Evolutionary conservation across 805 yeast species (phyloP).

Genomic region (Isabelozyma pseudorhagii): DNA sequence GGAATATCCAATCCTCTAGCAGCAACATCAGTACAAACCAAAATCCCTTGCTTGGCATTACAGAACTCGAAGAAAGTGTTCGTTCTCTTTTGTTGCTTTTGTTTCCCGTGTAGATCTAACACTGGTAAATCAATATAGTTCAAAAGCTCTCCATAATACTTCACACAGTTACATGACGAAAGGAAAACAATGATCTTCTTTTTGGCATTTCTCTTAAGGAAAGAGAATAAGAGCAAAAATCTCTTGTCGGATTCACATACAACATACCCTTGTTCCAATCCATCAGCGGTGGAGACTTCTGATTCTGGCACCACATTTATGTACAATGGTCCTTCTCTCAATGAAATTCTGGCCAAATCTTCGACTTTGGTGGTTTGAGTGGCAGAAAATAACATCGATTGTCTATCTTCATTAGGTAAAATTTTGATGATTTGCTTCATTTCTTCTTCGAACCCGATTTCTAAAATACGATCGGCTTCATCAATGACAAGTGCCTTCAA

Average conservation of each 20-base stretch:
- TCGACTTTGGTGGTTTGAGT: constrained; percentile 99
- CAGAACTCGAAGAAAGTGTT: constrained; percentile 98
- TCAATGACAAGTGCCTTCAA: constrained; percentile 91
- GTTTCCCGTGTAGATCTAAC: constrained; percentile 94
- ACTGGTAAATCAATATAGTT: constrained; percentile 97
- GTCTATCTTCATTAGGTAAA: constrained; percentile 89
- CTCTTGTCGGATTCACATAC: constrained; percentile 96
- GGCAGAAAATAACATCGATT: constrained; percentile 97
- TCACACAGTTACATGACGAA: constrained; percentile 96
- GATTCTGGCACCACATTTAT: constrained; percentile 88
- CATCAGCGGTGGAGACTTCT: constrained; percentile 89
- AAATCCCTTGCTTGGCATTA: constrained; percentile 90
- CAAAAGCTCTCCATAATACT: constrained; percentile 89
- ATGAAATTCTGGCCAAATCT: constrained; percentile 93
- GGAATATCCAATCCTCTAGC: constrained; percentile 99
- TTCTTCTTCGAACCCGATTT: constrained; percentile 98
- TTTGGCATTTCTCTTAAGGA: constrained; percentile 86
- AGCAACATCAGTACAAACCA: constrained; percentile 97
- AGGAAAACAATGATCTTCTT: constrained; percentile 92
- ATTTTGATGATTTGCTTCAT: constrained; percentile 95
- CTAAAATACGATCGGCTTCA: constrained; percentile 97
- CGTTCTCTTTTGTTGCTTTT: constrained; percentile 97
- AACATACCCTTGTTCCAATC: constrained; percentile 97
- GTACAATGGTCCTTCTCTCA: constrained; percentile 89
- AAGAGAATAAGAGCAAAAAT: constrained; percentile 84